Evolutionary conservation across 225 moss, liverwort and hornwort genomes (phyloP), one percentile per base, ranked within the genome.

Genomic region (Ulota crispa): DNA sequence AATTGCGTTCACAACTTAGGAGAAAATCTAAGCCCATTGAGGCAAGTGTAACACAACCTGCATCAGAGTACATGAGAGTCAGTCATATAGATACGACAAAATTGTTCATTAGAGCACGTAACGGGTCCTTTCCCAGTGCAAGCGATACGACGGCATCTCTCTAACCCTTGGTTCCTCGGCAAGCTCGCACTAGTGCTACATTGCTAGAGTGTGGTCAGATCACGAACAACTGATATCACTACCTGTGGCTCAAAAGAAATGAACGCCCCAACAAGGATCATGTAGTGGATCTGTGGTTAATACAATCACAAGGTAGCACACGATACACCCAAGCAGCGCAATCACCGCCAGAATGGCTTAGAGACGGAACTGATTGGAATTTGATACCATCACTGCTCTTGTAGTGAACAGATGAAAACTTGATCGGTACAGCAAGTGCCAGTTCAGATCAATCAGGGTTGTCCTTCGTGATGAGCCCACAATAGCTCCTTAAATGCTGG

Each of bases 401-500:
- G 75, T 59, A 59, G 42, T 65, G 75, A 74, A 50, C 43, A 81
- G 82, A 79, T 75, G 70, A 60, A 76, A 61, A 66, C 65, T 76
- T 79, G 50, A 86, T 78, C 23, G 42, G 69, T 81, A 75, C 81
- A 77, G 77, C 45, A 80, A 80, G 79, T 64, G 73, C 78, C 70
- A 85, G 61, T 82, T 86, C 74, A 79, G 57, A 83, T 75, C 79
- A 75, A 78, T 79, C 32, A 64, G 68, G 20, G 53, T 68, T 53
- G 55, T 81, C 78, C 82, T 82, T 82, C 64, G 39, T 55, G 63
- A 73, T 64, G 71, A 80, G 78, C 65, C 75, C 50, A 70, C 55
- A 74, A 78, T 56, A 86, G 78, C 81, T 88, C 74, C 59, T 83
- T 73, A 64, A 83, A 77, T 73, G 80, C 77, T 85, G 80, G 83